Evolutionary conservation across 352 stramenopile species (phyloP), one percentile per base, ranked within the genome.

Genomic region (Phytophthora kernoviae): DNA sequence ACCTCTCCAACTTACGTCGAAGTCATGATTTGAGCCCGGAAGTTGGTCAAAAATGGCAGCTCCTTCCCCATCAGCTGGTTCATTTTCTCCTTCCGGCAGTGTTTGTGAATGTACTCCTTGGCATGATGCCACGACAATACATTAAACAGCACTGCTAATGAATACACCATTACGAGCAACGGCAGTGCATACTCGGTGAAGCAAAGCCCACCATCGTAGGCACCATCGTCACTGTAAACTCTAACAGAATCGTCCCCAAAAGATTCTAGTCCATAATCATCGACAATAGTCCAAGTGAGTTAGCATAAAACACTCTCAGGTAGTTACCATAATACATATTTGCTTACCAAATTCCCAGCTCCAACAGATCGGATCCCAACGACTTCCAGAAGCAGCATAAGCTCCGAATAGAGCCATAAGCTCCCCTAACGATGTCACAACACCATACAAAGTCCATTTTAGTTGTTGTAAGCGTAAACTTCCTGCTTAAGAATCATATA

Each of bases 11-110:
- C 79, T 22, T 63, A 95, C 86, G 86, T 95, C 2, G 79, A 91
- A 10, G 88, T 57, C 79, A 95, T 92, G 65, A 95, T 79, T 54
- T 93, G 84, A 4, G 82, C 82, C 15, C 86, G 82, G 39, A 91
- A 93, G 53, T 77, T 88, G 36, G 86, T 93, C 47, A 95, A 47
- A 58, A 93, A 91, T 6, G 84, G 74, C 59, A 93, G 62, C 55
- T 93, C 80, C 48, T 79, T 87, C n/a, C 63, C 70, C 15, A 91
- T 69, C 27, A 95, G 42, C 34, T 89, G 72, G 44, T 80, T 87
- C 77, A 93, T 88, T 51, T 89, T 93, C 50, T 92, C 79, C 65
- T 93, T 93, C 59, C 81, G 79, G 56, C 76, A 92, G 61, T 88
- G 68, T 60, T 94, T 93, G 61, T 77, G 70, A 45, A 90, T 75